phyloP scores from a whole-genome alignment of 345 rosid species.

The Citrus hindsii region DNA sequence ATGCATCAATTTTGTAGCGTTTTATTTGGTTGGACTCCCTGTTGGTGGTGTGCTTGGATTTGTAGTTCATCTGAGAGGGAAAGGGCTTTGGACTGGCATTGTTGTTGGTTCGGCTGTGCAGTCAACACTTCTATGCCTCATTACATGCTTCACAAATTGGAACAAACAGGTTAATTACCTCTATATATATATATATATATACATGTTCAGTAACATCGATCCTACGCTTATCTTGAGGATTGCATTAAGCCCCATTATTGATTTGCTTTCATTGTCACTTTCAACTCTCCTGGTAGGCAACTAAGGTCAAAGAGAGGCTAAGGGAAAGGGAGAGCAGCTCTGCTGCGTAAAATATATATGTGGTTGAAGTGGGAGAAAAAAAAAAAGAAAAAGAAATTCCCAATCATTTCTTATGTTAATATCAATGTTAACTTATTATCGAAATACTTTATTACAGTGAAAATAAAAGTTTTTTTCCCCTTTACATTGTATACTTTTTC shows the following conservation, averaged over 20 bases:
- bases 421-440: too few relatives aligned
- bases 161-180: not conserved
- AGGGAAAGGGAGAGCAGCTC: too few relatives aligned
- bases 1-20: not conserved
- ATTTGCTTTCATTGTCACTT: not conserved
- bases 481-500: too few relatives aligned
- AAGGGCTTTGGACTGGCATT: not conserved
- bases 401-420: too few relatives aligned
- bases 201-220: not conserved
- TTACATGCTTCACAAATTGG: not conserved
- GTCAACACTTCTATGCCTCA: not conserved
- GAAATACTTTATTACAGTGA: too few relatives aligned
- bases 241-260: not conserved
- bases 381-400: too few relatives aligned
- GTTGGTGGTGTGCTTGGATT: not conserved
- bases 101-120: not conserved
- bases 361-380: too few relatives aligned
- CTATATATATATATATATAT: too few relatives aligned
- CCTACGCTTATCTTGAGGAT: not conserved
- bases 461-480: too few relatives aligned
- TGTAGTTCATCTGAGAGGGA: not conserved
- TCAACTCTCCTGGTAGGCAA: too few relatives aligned
- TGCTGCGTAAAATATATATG: too few relatives aligned
- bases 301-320: too few relatives aligned
- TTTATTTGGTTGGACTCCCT: not conserved